Evolutionary conservation across 2,329 filamentous ascomycete species (phyloP).

Genomic region (Botryotinia globosa): DNA sequence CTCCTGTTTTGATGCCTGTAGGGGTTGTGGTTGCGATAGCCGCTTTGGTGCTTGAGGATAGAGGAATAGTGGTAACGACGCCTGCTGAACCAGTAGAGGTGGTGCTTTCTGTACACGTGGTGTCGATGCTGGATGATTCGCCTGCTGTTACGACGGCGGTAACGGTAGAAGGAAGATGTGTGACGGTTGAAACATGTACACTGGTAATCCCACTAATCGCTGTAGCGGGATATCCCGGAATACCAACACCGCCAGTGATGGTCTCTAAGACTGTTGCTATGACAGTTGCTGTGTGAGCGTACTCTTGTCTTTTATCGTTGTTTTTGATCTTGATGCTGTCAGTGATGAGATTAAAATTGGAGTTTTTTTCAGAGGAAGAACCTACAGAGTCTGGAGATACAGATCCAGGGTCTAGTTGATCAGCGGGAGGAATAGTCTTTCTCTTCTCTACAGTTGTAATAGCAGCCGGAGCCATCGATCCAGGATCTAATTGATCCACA

Average conservation of each 20-base stretch:
- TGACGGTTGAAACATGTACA: neutral
- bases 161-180: neutral
- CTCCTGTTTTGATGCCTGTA: neutral
- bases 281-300: slow-evolving; percentile 1
- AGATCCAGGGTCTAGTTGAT: neutral
- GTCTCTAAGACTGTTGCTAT: slow-evolving; percentile 6
- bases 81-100: neutral
- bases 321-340: neutral
- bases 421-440: neutral
- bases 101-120: neutral
- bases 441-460: neutral
- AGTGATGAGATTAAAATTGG: neutral
- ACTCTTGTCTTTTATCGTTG: slow-evolving; percentile 1
- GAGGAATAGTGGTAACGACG: neutral
- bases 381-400: neutral
- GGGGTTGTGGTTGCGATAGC: neutral
- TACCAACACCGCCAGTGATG: neutral
- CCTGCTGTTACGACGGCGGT: neutral
- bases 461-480: neutral
- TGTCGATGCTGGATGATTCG: neutral
- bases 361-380: neutral
- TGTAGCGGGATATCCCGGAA: slow-evolving; percentile 4
- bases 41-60: neutral
- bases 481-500: neutral
- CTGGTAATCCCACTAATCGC: neutral